These are phyloP conservation scores for Aureobasidium sp. DNA, from an alignment of 2,329 filamentous ascomycete genomes.

Conservation along the genomic window DNA sequence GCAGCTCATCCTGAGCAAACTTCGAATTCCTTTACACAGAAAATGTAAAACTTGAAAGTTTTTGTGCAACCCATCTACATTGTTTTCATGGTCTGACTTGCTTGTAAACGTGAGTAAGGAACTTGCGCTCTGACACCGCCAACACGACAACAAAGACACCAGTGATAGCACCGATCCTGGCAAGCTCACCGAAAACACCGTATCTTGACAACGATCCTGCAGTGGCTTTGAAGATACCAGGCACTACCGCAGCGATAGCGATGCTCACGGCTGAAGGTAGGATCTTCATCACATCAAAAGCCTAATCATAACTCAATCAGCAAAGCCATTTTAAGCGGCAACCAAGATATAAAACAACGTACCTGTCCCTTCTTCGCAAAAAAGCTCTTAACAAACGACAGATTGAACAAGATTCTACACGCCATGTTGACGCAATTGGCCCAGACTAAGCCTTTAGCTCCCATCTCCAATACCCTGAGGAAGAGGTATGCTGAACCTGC, in stretches of 20 bases:
- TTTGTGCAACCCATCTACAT: background rate
- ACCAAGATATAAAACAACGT: conserved; percentile 1
- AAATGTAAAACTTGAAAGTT: background rate
- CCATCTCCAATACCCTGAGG: conserved; percentile 58
- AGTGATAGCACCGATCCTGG: conserved; percentile 29
- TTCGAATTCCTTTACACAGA: background rate
- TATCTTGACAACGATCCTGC: conserved; percentile 23
- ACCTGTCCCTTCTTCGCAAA: conserved; percentile 41
- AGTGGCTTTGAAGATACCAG: conserved; percentile 28
- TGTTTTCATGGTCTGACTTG: background rate
- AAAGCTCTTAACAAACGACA: conserved; percentile 59
- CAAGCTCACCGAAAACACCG: conserved; percentile 35
- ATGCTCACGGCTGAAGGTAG: conserved; percentile 28
- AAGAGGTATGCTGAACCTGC: conserved; percentile 66
- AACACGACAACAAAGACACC: conserved; percentile 28
- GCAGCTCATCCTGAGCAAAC: background rate
- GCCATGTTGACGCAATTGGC: conserved; percentile 89
- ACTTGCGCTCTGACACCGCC: conserved; percentile 14
- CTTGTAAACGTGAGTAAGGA: conserved; percentile 7
- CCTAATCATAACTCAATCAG: conserved; percentile 2
- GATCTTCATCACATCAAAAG: conserved; percentile 20
- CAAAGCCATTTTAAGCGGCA: background rate
- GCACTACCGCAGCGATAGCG: conserved; percentile 29
- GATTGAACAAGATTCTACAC: conserved; percentile 75
- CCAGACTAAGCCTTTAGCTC: conserved; percentile 71